Conservation (phyloP, 2,329 filamentous ascomycete genomes). For the Cordyceps militaris region DNA sequence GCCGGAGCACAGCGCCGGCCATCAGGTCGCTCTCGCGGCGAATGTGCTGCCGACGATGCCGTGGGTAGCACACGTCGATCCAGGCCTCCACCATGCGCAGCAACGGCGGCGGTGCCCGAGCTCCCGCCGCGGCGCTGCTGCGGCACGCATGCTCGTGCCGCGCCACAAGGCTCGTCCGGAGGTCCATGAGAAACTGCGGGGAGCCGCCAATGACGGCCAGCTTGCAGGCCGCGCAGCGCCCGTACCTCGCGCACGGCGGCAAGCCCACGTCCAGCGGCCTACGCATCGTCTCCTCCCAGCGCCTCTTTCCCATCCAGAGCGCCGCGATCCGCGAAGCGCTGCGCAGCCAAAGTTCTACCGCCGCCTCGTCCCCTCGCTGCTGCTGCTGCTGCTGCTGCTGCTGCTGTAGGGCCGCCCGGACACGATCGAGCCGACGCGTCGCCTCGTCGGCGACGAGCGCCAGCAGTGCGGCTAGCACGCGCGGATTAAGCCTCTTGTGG, state of each 20-base stretch:
- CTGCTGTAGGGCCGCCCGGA: background rate
- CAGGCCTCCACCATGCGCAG: constrained; percentile 34
- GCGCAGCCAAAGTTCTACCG: constrained; percentile 22
- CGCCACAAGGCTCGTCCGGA: constrained; percentile 37
- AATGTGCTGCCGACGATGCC: background rate
- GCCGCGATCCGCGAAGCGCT: constrained; percentile 27
- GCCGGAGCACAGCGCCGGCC: background rate
- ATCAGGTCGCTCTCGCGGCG: constrained; percentile 5
- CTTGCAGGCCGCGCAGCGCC: constrained; percentile 47
- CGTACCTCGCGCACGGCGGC: constrained; percentile 23
- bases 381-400: background rate
- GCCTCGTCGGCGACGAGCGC: constrained; percentile 35
- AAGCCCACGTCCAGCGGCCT: constrained; percentile 17
- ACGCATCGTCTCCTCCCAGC: constrained; percentile 25
- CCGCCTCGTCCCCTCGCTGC: background rate
- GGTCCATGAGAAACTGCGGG: constrained; percentile 34
- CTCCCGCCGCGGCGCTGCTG: background rate
- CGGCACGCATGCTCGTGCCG: constrained; percentile 20
- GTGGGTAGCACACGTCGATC: constrained; percentile 1
- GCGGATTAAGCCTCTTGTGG: constrained; percentile 35
- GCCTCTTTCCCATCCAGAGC: constrained; percentile 31
- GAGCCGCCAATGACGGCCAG: constrained; percentile 41
- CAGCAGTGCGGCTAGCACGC: constrained; percentile 38
- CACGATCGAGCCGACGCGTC: constrained; percentile 19
- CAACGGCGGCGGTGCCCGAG: constrained; percentile 27